These are phyloP conservation scores for Amesomyces nigricolor DNA, from an alignment of 2,329 filamentous ascomycete genomes.

Conservation along the genomic window DNA sequence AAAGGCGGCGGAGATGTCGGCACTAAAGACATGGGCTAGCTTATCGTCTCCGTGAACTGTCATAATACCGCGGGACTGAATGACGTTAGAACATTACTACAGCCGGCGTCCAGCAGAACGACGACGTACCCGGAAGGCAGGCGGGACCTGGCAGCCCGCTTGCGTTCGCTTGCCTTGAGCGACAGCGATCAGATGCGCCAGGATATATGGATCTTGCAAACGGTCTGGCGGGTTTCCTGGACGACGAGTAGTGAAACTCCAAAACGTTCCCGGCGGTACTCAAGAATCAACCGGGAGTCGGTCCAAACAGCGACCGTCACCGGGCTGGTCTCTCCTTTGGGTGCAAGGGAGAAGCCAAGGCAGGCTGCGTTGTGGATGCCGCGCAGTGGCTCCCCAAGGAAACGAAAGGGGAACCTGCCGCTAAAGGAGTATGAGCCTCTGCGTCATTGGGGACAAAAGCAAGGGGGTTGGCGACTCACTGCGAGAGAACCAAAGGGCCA, in stretches of 20 bases:
- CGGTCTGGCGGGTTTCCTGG: background rate
- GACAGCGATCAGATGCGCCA: background rate
- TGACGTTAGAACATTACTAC: background rate
- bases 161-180: background rate
- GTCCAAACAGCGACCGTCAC: background rate
- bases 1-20: background rate
- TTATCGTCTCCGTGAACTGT: background rate
- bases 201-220: background rate
- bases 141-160: background rate
- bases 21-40: background rate
- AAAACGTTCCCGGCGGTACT: background rate
- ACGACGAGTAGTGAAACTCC: too few species aligned
- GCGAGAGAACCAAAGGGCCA: background rate
- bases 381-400: background rate
- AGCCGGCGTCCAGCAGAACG: too few species aligned
- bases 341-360: background rate
- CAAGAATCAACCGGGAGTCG: background rate
- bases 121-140: background rate
- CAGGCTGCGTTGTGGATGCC: background rate
- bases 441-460: too few species aligned
- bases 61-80: background rate
- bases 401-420: background rate
- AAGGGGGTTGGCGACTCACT: background rate
- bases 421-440: background rate
- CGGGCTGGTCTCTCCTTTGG: background rate